Evolutionary conservation across 139 green algal species (phyloP).

Genomic region (Zygnema circumcarinatum): DNA sequence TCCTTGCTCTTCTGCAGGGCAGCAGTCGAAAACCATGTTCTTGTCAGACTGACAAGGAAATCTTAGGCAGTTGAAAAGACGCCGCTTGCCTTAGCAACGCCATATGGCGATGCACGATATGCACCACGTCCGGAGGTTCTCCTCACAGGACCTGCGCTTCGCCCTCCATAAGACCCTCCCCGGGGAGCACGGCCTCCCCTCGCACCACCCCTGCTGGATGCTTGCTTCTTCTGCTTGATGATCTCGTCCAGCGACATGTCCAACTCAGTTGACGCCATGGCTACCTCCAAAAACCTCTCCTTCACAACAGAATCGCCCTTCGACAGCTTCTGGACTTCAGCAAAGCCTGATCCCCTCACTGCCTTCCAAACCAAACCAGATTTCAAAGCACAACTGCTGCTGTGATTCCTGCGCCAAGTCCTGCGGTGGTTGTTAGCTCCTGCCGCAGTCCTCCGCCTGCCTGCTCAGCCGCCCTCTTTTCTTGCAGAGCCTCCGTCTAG

Average conservation of each 20-base stretch:
- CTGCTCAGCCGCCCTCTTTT: too few species aligned
- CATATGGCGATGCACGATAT: constrained; percentile 39
- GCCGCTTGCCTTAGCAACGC: neutral
- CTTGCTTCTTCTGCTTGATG: constrained; percentile 55
- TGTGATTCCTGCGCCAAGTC: too few species aligned
- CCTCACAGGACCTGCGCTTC: constrained; percentile 30
- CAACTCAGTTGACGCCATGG: constrained; percentile 40
- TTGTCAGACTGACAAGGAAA: constrained; percentile 14
- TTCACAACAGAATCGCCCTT: too few species aligned
- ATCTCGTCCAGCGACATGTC: constrained; percentile 62
- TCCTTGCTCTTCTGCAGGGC: neutral
- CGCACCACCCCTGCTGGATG: constrained; percentile 17
- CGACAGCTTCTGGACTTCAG: too few species aligned
- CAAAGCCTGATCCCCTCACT: too few species aligned
- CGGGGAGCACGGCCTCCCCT: constrained; percentile 28
- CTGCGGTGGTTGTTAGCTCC: too few species aligned
- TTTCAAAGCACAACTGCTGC: too few species aligned
- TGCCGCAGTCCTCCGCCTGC: too few species aligned
- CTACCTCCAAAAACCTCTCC: too few species aligned
- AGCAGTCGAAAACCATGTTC: constrained; percentile 2
- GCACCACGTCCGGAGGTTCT: constrained; percentile 26
- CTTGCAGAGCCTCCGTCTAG: too few species aligned
- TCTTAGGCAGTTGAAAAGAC: constrained; percentile 13
- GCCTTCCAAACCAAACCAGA: too few species aligned
- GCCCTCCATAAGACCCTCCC: constrained; percentile 30